Conservation (phyloP, 73 alveolate species). For the Tetrahymena elliotti region DNA sequence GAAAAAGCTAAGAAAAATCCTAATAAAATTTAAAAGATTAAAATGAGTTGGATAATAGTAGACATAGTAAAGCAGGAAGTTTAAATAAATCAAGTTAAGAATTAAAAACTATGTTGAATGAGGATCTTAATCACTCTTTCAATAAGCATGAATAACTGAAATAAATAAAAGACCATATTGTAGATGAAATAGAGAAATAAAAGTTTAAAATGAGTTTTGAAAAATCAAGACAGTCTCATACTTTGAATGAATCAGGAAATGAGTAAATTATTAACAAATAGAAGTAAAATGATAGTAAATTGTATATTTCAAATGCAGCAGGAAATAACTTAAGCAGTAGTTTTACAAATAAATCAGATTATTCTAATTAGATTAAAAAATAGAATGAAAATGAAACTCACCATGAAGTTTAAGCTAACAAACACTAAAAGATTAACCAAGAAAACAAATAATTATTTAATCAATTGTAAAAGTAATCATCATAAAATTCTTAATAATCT, state of each 20-base stretch:
- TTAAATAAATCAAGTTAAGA: background rate
- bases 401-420: background rate
- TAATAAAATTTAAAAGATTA: too few relatives aligned
- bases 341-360: background rate
- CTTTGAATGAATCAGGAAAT: background rate
- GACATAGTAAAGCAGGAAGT: background rate
- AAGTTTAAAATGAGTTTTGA: background rate
- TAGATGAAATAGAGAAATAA: background rate
- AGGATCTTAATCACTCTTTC: background rate
- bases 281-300: background rate
- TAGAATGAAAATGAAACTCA: background rate
- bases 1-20: background rate
- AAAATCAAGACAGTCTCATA: background rate
- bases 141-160: background rate
- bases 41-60: background rate
- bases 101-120: background rate
- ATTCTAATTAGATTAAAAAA: background rate
- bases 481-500: background rate
- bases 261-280: background rate
- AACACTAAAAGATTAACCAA: too few relatives aligned
- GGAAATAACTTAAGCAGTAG: background rate
- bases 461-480: too few relatives aligned
- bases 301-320: background rate
- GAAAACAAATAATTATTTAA: background rate
- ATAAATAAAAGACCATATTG: background rate